These are phyloP conservation scores for Articulospora tetracladia DNA, from an alignment of 495 filamentous ascomycete species.

Conservation along the genomic window DNA sequence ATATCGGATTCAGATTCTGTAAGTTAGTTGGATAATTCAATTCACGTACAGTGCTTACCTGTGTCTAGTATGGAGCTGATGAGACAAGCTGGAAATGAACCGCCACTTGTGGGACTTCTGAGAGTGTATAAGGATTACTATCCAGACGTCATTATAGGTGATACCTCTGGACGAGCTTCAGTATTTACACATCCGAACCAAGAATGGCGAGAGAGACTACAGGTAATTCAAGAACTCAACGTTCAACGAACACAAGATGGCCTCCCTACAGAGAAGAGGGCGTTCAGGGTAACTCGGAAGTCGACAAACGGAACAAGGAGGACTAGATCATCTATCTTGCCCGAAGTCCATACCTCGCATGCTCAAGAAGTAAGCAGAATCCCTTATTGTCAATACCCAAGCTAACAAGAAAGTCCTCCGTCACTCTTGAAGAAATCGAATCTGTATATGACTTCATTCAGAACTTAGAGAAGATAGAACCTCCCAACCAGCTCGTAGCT, in stretches of 20 bases:
- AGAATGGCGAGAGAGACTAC: slow-evolving; percentile 70
- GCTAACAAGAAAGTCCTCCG: slow-evolving; percentile 17
- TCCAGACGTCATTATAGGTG: slow-evolving; percentile 80
- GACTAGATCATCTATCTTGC: slow-evolving; percentile 45
- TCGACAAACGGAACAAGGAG: slow-evolving; percentile 40
- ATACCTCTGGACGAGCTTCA: slow-evolving; percentile 49
- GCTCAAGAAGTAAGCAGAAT: slow-evolving; percentile 53
- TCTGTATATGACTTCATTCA: slow-evolving; percentile 67
- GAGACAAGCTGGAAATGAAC: slow-evolving; percentile 65
- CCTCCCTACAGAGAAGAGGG: slow-evolving; percentile 30
- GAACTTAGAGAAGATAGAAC: slow-evolving; percentile 73
- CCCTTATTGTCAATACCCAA: slow-evolving; percentile 16
- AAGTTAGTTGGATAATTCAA: slow-evolving; percentile 32
- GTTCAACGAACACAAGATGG: slow-evolving; percentile 34
- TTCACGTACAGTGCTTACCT: background rate
- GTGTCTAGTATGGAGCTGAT: slow-evolving; percentile 51
- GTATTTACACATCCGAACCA: slow-evolving; percentile 68
- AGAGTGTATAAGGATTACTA: slow-evolving; percentile 86
- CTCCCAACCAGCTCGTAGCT: slow-evolving; percentile 78
- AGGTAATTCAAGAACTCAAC: slow-evolving; percentile 60
- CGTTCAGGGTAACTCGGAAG: slow-evolving; percentile 50
- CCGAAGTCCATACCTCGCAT: slow-evolving; percentile 69
- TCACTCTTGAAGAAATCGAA: slow-evolving; percentile 78
- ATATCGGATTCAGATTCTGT: slow-evolving; percentile 79
- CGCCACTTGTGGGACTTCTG: slow-evolving; percentile 71